Evolutionary conservation across 1,139 yeast genomes (phyloP).

Genomic region (Hyphopichia khmerensis): DNA sequence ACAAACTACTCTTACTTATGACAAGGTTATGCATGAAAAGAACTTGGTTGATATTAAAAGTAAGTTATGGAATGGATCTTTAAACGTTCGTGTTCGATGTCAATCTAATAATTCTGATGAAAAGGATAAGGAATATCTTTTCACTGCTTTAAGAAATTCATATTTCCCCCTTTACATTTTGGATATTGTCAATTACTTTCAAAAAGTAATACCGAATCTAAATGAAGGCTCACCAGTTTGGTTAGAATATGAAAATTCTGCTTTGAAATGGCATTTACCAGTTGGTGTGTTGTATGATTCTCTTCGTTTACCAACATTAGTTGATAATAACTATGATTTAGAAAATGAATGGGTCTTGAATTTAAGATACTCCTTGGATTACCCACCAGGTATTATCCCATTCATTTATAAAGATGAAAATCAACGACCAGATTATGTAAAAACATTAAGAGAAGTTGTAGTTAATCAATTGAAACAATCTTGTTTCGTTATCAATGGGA

Average conservation of each 20-base stretch:
- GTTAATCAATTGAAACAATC: slow-evolving; percentile 80
- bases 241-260: slow-evolving; percentile 65
- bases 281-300: slow-evolving; percentile 68
- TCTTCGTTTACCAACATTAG: slow-evolving; percentile 23
- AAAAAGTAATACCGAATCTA: slow-evolving; percentile 30
- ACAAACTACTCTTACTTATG: no score
- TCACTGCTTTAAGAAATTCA: slow-evolving; percentile 42
- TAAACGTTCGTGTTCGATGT: slow-evolving; percentile 39
- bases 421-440: slow-evolving; percentile 21
- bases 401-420: slow-evolving; percentile 16
- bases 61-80: slow-evolving; percentile 55
- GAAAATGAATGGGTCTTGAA: slow-evolving; percentile 47
- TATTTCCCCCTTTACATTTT: slow-evolving; percentile 56
- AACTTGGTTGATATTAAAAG: slow-evolving; percentile 24
- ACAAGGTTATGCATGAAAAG: not conserved
- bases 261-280: slow-evolving; percentile 79
- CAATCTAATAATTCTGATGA: slow-evolving; percentile 6
- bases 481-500: slow-evolving; percentile 69
- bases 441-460: slow-evolving; percentile 52
- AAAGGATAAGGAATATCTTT: slow-evolving; percentile 19
- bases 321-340: not conserved
- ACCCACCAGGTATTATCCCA: slow-evolving; percentile 60
- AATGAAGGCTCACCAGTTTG: slow-evolving; percentile 43
- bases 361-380: slow-evolving; percentile 32
- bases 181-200: slow-evolving; percentile 43